Conservation (phyloP, 179 eudicot genomes). For the Camellia oleifera region DNA sequence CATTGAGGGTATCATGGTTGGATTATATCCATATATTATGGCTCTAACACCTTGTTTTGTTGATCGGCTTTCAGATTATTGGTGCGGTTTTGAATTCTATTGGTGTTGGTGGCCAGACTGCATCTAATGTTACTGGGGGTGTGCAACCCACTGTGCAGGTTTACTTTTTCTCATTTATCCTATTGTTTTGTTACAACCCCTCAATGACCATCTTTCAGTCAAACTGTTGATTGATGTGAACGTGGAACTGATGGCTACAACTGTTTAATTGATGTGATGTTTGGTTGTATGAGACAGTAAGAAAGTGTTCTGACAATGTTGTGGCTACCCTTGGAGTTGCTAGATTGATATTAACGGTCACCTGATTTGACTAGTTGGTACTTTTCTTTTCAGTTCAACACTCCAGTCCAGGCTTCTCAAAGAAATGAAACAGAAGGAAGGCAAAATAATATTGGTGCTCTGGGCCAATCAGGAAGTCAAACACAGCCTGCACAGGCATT, state of each 20-base stretch:
- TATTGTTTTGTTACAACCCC: not conserved
- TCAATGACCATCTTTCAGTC: not conserved
- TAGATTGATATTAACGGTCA: not conserved
- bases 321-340: not conserved
- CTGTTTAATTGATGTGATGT: not conserved
- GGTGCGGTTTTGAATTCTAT: conserved; percentile 89
- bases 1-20: not conserved
- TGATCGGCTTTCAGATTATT: conserved; percentile 54
- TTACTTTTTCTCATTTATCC: conserved; percentile 10
- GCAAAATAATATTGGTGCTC: conserved; percentile 37
- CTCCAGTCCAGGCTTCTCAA: conserved; percentile 40
- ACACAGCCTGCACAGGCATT: conserved; percentile 52
- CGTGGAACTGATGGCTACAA: not conserved
- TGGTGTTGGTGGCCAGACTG: conserved; percentile 56
- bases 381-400: conserved; percentile 27
- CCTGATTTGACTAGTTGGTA: not conserved
- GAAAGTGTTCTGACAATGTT: not conserved
- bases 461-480: conserved; percentile 49
- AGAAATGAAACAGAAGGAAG: conserved; percentile 48
- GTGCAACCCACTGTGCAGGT: conserved; percentile 46
- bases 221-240: not conserved
- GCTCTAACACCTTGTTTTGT: not conserved
- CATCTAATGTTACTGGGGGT: conserved; percentile 35
- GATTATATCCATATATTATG: not conserved
- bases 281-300: not conserved